phyloP scores from a whole-genome alignment of 495 filamentous ascomycete species.

The Cryomyces antarcticus region DNA sequence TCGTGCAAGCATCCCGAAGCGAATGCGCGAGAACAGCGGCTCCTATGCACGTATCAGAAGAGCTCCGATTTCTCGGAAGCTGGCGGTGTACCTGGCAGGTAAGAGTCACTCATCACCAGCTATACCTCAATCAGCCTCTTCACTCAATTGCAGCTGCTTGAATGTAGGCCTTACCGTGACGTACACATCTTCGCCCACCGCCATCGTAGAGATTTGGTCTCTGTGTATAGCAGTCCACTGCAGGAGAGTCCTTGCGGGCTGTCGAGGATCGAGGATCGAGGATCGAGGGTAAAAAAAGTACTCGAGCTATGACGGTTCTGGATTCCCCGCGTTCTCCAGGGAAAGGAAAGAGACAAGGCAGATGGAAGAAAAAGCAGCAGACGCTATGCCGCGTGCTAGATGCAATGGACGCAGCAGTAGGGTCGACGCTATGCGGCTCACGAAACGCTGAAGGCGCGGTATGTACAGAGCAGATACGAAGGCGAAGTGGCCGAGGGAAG shows the following conservation, averaged over 20 bases:
- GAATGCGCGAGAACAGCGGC: conserved; percentile 89
- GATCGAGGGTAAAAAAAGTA: not conserved
- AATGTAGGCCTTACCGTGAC: conserved; percentile 28
- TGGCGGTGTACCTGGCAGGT: conserved; percentile 52
- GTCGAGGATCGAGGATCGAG: not conserved
- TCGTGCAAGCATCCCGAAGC: conserved; percentile 74
- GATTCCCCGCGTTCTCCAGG: not conserved
- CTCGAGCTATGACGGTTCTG: not conserved
- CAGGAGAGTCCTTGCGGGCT: no score
- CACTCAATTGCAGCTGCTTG: not conserved
- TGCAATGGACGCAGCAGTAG: not conserved
- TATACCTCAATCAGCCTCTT: conserved; percentile 14
- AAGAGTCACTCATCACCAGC: conserved; percentile 79
- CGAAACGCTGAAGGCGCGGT: not conserved
- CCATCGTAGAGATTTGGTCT: conserved; percentile 8
- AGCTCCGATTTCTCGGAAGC: not conserved
- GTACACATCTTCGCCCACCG: conserved; percentile 28
- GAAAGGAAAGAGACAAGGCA: not conserved
- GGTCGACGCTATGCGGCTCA: not conserved
- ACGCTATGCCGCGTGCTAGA: not conserved
- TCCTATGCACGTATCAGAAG: conserved; percentile 23
- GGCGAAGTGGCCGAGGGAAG: not conserved
- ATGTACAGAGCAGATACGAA: not conserved
- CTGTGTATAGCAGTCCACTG: no score
- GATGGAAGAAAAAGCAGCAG: not conserved